Evolutionary conservation across 1,284 basidiomycete genomes (phyloP).

Genomic region (Tylopilus orsonianus): DNA sequence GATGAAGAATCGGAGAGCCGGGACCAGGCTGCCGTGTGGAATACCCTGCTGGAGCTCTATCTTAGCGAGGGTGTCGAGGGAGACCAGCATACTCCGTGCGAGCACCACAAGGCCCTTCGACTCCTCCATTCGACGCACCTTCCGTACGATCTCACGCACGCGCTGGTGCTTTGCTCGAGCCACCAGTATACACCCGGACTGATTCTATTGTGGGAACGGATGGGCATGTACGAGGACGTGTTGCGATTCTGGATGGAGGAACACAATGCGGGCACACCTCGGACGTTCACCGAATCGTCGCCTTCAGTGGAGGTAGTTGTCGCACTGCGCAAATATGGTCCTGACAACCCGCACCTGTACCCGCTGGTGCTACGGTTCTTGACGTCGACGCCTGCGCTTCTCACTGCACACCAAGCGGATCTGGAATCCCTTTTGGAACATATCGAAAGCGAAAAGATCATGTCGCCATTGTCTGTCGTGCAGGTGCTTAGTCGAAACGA

Average conservation of each 20-base stretch:
- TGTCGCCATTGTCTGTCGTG: constrained; percentile 87
- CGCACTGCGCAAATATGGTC: constrained; percentile 75
- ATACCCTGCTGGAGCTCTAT: constrained; percentile 94
- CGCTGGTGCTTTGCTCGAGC: constrained; percentile 89
- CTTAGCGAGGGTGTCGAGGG: constrained; percentile 41
- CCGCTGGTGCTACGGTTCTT: constrained; percentile 89
- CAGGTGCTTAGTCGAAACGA: constrained; percentile 85
- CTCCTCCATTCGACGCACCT: constrained; percentile 63
- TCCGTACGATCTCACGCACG: constrained; percentile 90
- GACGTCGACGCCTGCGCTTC: constrained; percentile 71
- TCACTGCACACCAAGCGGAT: constrained; percentile 71
- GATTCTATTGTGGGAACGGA: constrained; percentile 87
- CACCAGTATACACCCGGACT: constrained; percentile 81
- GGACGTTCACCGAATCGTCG: constrained; percentile 25
- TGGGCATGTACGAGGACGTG: constrained; percentile 97
- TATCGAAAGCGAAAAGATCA: constrained; percentile 78
- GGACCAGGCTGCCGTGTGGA: constrained; percentile 92
- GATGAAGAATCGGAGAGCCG: constrained; percentile 57
- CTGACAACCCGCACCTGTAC: constrained; percentile 74
- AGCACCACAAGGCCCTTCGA: constrained; percentile 60
- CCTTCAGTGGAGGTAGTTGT: constrained; percentile 67
- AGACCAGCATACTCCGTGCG: constrained; percentile 6
- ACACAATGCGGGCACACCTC: constrained; percentile 41
- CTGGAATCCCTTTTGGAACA: constrained; percentile 69
- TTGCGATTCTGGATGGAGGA: constrained; percentile 88